Percentiles rank a stretch among this genome's conserved stretches.
Evolutionary conservation across 73 alveolate species (phyloP).

Genomic region (Stentor coeruleus): DNA sequence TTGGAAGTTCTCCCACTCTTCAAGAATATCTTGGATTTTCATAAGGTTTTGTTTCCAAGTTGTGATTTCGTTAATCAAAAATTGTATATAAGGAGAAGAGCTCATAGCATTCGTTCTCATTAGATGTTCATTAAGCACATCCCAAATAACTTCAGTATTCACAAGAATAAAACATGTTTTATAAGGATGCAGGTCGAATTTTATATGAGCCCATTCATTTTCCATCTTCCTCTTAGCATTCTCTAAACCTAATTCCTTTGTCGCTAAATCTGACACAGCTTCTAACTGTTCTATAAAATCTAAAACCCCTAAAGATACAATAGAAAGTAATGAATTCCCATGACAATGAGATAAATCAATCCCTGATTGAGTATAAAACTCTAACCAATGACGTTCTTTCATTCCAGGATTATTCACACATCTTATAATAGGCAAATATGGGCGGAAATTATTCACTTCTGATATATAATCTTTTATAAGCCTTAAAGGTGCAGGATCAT

Average conservation of each 20-base stretch:
- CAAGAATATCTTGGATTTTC: conserved; percentile 78
- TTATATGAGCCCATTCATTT: conserved; percentile 72
- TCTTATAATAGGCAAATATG: conserved; percentile 46
- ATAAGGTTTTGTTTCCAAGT: conserved; percentile 64
- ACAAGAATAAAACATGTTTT: conserved; percentile 63
- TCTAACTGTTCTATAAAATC: conserved; percentile 65
- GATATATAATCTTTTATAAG: conserved; percentile 43
- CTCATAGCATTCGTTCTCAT: conserved; percentile 75
- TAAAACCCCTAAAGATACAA: too few species aligned
- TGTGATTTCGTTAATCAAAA: conserved; percentile 68
- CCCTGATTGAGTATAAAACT: conserved; percentile 42
- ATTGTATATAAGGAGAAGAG: conserved; percentile 72
- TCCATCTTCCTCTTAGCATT: conserved; percentile 74
- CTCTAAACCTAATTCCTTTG: conserved; percentile 75
- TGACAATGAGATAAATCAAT: too few species aligned
- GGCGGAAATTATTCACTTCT: conserved; percentile 63
- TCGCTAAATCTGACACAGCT: conserved; percentile 71
- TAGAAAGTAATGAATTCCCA: too few species aligned
- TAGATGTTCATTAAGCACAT: conserved; percentile 72
- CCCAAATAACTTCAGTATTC: conserved; percentile 77
- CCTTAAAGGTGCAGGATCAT: conserved; percentile 40
- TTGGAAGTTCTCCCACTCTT: conserved; percentile 89
- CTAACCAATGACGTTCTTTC: conserved; percentile 54
- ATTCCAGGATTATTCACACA: conserved; percentile 51
- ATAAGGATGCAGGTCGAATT: conserved; percentile 61